Evolutionary conservation across 1,139 yeast species (phyloP), one percentile per base, ranked within the genome.

Genomic region (Fermentozyma sake): DNA sequence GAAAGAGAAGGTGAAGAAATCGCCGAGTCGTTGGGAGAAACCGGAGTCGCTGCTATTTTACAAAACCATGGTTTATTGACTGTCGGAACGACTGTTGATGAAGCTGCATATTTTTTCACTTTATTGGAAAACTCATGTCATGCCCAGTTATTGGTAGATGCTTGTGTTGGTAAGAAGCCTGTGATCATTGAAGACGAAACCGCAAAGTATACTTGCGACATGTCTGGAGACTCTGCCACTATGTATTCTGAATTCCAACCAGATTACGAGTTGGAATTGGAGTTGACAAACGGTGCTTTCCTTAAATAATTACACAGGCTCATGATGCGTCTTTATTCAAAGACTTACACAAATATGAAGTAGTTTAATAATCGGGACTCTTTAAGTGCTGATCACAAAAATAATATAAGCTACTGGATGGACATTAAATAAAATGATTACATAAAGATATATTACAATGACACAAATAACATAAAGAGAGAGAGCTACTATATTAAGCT

Each of bases 1-100:
- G 69, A 64, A n/a, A 72, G 69, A 29, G 95, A 84, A 52, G 93
- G 94, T 12, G 50, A 52, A 26, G 71, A 68, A 28, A 75, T 83
- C 35, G 91, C 93, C 6, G 55, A 59, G 25, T 79, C 87, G 1
- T 55, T 81, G 27, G 91, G 89, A 8, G 44, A 59, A 13, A 53
- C 64, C 33, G 77, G 77, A 24, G 75, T 76, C 38, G 83, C 73
- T 4, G 70, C 78, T 15, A 78, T 84, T 39, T 64, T 84, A 42
- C 82, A 76, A 48, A 84, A 82, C 56, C 94, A 84, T 48, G 94
- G 94, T 9, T 64, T 83, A 22, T 54, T 84, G 39, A 83, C 94
- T 2, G 84, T 79, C 4, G 95, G 94, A 7, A 39, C 58, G 18
- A 82, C 89, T 1, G 84, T 83, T 7, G 94, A 82, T 46, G 94